Evolutionary conservation across 2,329 filamentous ascomycete species (phyloP), one percentile per base, ranked within the genome.

Genomic region (Aspergillus flavus): DNA sequence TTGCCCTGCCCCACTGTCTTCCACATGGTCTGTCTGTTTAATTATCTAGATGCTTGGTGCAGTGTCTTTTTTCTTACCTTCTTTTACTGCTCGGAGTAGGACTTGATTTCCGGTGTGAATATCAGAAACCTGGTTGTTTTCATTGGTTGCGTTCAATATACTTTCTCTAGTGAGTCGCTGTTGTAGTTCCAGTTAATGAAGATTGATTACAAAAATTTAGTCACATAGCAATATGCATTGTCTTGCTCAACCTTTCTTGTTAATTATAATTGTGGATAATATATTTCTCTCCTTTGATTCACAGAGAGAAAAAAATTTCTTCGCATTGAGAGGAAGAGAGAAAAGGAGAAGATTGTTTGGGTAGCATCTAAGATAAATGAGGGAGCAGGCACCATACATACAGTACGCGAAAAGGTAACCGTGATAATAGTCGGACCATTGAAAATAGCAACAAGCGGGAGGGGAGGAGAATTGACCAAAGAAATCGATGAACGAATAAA

Each of bases 1-100:
- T 28, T 43, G 64, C 63, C 67, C 67, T 48, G 64, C 63, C 67
- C 67, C 67, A 69, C 67, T 60, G 50, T 60, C 57, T 60, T 59
- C 67, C 67, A 69, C 64, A 69, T 69, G 67, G 67, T 61, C 61
- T 53, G 43, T 61, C 34, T 36, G 34, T 55, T 60, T 41, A 62
- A 57, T 50, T 53, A 10, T 41, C 55, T 59, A 58, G 58, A 26
- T 50, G 46, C 32, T 26, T 60, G 50, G 21, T 55, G 32, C 34
- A 16, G 14, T 26, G n/a, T 57, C 32, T 58, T 53, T 26, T 58
- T 62, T 23, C 19, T 50, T 19, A 1, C 16, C n/a, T 19, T 50
- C 6, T 32, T 52, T 30, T 9, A 23, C 28, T 39, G n/a, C 28
- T n/a, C 30, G 23, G n/a, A 57, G 16, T 30, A 32, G 14, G 34